Percentiles rank a stretch among this genome's conserved stretches.
Conservation (phyloP, 495 filamentous ascomycete species). For the Letharia columbiana region DNA sequence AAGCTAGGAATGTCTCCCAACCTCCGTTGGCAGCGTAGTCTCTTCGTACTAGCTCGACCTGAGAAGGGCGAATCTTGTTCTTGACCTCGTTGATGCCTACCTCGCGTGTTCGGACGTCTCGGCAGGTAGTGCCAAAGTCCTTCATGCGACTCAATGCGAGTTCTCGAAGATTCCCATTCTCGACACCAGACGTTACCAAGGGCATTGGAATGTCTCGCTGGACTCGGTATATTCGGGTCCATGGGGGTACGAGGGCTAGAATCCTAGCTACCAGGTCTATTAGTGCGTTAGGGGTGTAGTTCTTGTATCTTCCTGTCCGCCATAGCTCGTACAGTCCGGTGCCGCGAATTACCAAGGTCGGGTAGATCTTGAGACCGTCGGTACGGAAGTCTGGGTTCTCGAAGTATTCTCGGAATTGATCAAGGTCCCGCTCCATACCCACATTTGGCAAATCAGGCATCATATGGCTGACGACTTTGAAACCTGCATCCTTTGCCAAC, state of each 20-base stretch:
- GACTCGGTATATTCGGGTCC: constrained; percentile 97
- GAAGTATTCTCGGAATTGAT: constrained; percentile 96
- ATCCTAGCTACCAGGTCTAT: constrained; percentile 94
- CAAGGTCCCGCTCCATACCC: constrained; percentile 93
- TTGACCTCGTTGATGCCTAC: constrained; percentile 99
- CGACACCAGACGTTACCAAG: constrained; percentile 88
- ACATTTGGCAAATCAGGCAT: constrained; percentile 99
- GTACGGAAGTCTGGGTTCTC: constrained; percentile 94
- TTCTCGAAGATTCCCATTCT: constrained; percentile 95
- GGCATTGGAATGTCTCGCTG: constrained; percentile 99
- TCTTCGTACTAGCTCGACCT: constrained; percentile 91
- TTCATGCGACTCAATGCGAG: constrained; percentile 92
- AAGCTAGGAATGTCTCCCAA: constrained; percentile 97
- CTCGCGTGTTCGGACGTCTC: constrained; percentile 94
- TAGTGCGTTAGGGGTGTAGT: constrained; percentile 94
- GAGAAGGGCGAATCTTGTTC: constrained; percentile 91
- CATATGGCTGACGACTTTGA: constrained; percentile 99
- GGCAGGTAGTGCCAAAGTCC: constrained; percentile 93
- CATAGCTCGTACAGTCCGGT: constrained; percentile 96
- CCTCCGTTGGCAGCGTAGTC: constrained; percentile 93
- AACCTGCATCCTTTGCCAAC: constrained; percentile 91
- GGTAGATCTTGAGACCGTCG: constrained; percentile 98
- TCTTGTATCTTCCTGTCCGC: constrained; percentile 94
- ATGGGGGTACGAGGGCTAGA: constrained; percentile 85
- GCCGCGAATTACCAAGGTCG: constrained; percentile 92